A percentile compares a stretch with the other conserved stretches of the same genome.
Conservation (phyloP, 2,329 filamentous ascomycete species). For the Arthroderma sp. region DNA sequence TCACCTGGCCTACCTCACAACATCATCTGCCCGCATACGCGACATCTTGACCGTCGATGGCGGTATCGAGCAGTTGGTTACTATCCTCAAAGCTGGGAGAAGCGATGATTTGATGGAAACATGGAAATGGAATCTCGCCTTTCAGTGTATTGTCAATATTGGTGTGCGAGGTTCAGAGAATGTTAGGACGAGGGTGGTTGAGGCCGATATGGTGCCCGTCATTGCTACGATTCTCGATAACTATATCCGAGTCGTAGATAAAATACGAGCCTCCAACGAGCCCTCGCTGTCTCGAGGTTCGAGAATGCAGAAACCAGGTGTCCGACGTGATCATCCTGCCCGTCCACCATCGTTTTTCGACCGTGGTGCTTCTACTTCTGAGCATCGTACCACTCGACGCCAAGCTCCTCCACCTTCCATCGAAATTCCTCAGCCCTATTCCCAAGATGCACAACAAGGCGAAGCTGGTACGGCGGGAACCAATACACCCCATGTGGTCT, state of each 20-base stretch:
- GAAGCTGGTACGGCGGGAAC: conserved; percentile 29
- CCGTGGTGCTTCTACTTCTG: conserved; percentile 42
- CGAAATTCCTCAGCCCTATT: conserved; percentile 53
- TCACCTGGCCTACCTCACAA: conserved; percentile 95
- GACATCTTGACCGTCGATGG: conserved; percentile 98
- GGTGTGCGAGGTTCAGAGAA: conserved; percentile 89
- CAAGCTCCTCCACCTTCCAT: conserved; percentile 75
- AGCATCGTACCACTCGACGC: conserved; percentile 52
- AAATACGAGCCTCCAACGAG: conserved; percentile 62
- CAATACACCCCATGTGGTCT: conserved; percentile 46
- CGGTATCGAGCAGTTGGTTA: conserved; percentile 89
- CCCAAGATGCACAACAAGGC: conserved; percentile 33
- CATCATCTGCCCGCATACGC: conserved; percentile 89
- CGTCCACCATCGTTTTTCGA: conserved; percentile 24
- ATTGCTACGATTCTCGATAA: conserved; percentile 97
- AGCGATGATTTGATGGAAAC: conserved; percentile 99
- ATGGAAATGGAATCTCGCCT: conserved; percentile 99
- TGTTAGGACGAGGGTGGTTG: conserved; percentile 87
- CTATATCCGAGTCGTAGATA: conserved; percentile 93
- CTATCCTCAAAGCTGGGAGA: conserved; percentile 92
- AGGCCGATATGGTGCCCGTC: conserved; percentile 97
- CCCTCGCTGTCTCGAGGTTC: conserved; percentile 14
- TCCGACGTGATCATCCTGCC: conserved; percentile 19
- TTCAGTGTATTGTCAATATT: conserved; percentile 98
- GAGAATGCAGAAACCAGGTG: conserved; percentile 18